phyloP scores from a whole-genome alignment of 345 rosid genomes.

The Dimocarpus longan region DNA sequence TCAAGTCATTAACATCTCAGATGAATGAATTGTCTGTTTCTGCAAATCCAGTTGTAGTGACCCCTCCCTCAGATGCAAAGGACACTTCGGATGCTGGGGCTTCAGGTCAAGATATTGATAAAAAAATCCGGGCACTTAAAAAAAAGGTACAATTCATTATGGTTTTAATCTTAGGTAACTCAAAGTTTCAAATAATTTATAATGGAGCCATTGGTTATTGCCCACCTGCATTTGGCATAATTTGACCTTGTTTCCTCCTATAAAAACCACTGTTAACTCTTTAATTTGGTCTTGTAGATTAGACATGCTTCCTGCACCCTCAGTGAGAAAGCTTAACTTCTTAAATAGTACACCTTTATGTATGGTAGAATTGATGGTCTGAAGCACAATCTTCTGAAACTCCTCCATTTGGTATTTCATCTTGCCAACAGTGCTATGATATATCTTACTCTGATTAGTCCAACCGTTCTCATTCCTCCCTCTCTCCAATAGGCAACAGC shows the following conservation, averaged over 20 bases:
- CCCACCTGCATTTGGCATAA: background rate
- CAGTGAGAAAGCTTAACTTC: too few relatives aligned
- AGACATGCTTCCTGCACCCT: background rate
- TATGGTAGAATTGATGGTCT: too few relatives aligned
- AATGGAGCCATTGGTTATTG: background rate
- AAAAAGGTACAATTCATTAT: constrained; percentile 66
- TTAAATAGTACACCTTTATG: too few relatives aligned
- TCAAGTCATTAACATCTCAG: constrained; percentile 62
- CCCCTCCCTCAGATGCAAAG: constrained; percentile 38
- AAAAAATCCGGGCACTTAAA: constrained; percentile 81
- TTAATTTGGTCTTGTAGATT: background rate
- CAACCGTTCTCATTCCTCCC: background rate
- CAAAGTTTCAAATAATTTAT: background rate
- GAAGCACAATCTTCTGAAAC: too few relatives aligned
- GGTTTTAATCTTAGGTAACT: constrained; percentile 6
- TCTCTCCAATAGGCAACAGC: too few relatives aligned
- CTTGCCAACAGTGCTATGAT: too few relatives aligned
- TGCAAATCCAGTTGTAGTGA: constrained; percentile 35
- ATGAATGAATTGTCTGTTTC: constrained; percentile 67
- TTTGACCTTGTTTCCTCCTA: background rate
- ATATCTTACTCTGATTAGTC: background rate
- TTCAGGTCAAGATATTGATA: constrained; percentile 65
- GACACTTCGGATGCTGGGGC: constrained; percentile 41
- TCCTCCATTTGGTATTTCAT: too few relatives aligned
- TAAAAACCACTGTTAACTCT: background rate